A percentile compares a stretch with the other conserved stretches of the same genome.
phyloP scores from a whole-genome alignment of 148 eudicot genomes.

The Camellia sinensis region DNA sequence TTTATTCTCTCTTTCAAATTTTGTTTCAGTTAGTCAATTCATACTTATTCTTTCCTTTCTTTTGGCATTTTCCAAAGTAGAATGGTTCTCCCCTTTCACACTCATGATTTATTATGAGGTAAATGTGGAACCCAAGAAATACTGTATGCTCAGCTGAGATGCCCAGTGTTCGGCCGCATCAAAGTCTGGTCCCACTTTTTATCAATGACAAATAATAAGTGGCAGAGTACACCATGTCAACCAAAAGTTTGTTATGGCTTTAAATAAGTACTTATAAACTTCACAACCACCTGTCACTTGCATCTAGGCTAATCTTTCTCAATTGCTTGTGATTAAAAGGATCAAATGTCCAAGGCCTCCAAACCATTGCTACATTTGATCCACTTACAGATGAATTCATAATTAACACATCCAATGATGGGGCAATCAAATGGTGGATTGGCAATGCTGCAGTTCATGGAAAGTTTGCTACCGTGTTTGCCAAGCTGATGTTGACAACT shows the following conservation, averaged over 20 bases:
- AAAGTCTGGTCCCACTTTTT: too few relatives aligned
- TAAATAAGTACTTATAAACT: not conserved
- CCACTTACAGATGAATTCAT: conserved; percentile 76
- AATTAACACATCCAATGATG: conserved; percentile 82
- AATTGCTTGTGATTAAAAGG: conserved; percentile 38
- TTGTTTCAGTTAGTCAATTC: not conserved
- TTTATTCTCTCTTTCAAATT: not conserved
- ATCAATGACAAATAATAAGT: too few relatives aligned
- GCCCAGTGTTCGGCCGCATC: too few relatives aligned
- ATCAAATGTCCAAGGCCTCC: conserved; percentile 94
- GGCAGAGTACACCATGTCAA: not conserved
- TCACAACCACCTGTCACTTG: not conserved
- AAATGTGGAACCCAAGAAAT: too few relatives aligned
- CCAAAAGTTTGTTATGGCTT: not conserved
- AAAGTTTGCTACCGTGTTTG: conserved; percentile 89
- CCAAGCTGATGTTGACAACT: conserved; percentile 75
- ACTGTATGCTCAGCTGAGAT: too few relatives aligned
- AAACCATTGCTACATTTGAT: conserved; percentile 79
- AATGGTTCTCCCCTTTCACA: conserved; percentile 1
- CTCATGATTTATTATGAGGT: too few relatives aligned
- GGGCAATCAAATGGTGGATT: conserved; percentile 98
- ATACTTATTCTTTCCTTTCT: not conserved
- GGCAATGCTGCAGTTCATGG: conserved; percentile 97
- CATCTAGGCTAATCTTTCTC: conserved; percentile 2
- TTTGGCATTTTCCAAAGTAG: not conserved